Evolutionary conservation across 2,329 filamentous ascomycete species (phyloP), one percentile per base, ranked within the genome.

Genomic region (Pseudocercospora eumusae): DNA sequence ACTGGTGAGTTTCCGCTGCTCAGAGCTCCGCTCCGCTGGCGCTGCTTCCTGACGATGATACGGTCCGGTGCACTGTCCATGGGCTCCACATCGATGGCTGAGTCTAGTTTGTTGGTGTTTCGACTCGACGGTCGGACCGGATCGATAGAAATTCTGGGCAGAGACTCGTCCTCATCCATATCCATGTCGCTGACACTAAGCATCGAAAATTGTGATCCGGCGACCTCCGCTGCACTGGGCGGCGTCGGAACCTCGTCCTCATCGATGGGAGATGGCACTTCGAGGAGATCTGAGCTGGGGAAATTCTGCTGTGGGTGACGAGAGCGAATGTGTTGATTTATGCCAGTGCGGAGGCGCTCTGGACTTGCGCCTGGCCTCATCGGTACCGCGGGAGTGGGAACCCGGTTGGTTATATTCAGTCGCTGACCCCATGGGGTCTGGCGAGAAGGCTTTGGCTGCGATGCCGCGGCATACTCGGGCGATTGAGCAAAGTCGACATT

Each of bases 121-220:
- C 61, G 33, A 42, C 55, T 64, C n/a, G 57, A 57, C 20, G 68
- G 64, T 21, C 64, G 47, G 6, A 62, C 68, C 1, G 66, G 61
- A 20, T 71, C 59, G 15, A 72, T 63, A 8, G 67, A 66, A 25
- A 70, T 71, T 23, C 60, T 61, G 9, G 70, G 70, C 25, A 70
- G 36, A 33, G 45, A 31, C 8, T 64, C 66, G 21, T 58, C 49
- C n/a, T 64, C 62, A 42, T 74, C 72, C 66, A 76, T 72, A 44
- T 76, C 73, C 47, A 75, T 70, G 64, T 76, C 74, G 50, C 66
- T 74, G 45, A 76, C 73, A 57, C 64, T 73, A 53, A 76, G 69
- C 64, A 75, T 69, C 45, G 69, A 71, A 21, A 76, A 70, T 56
- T 75, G 74, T 8, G 71, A 74, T 44, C 73, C 74, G 13, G 73